Base-by-base conservation (phyloP, 345 rosid genomes). In the Clarkia xantiana region DNA sequence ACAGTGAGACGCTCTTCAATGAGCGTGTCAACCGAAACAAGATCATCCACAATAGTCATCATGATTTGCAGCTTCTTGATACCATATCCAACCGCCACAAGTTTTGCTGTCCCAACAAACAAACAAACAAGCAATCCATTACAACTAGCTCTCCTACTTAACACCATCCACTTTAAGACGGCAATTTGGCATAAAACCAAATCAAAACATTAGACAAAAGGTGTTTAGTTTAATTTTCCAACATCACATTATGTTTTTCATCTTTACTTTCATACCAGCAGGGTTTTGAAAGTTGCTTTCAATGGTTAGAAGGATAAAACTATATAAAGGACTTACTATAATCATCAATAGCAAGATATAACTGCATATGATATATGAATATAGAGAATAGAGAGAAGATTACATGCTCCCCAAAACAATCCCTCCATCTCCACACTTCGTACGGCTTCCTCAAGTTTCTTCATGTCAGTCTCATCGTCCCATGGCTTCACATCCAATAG, bases 61-160 rank as follows among this genome's bases (percentile, higher is more conserved):
- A 74, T 70, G 36, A 74, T 74, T 49, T 70, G 70, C 70, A 74
- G 25, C 49, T 74, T 74, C 78, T 74, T 74, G 18, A 74, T 74
- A 15, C 78, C 78, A 47, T 74, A 74, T 12, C 75, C 78, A 17
- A 69, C 75, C 3, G 73, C 58, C 11, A 22, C 72, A 18, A 74
- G 75, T 57, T 74, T 70, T 52, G 78, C 78, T 73, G 75, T 41
- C 18, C 22, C 56, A 56, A 29, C 6, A 29, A 1, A 23, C 3
- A 23, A 23, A 23, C 6, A 3, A 18, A 22, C 3, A n/a, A n/a
- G n/a, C n/a, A n/a, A n/a, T n/a, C n/a, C n/a, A n/a, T n/a, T n/a
- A n/a, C n/a, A n/a, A n/a, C n/a, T n/a, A n/a, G n/a, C n/a, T n/a
- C n/a, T n/a, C n/a, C n/a, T n/a, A n/a, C n/a, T n/a, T n/a, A n/a